Evolutionary conservation across 345 rosid species (phyloP), one percentile per base, ranked within the genome.

Genomic region (Pugionium dolabratum): DNA sequence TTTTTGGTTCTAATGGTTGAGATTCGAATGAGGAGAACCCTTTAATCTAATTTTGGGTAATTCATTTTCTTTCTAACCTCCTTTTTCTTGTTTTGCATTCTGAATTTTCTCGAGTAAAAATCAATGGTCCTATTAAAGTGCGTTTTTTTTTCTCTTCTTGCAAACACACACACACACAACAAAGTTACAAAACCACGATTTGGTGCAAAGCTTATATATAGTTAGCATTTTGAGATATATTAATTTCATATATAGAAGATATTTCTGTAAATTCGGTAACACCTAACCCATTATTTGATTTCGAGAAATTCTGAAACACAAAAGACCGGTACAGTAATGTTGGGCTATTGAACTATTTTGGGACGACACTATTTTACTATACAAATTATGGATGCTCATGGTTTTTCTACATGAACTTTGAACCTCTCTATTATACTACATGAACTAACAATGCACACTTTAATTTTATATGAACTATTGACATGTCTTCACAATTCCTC

Each of bases 1-100:
- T 32, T 41, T 70, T 60, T 40, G 39, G 52, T 18, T 18, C 51
- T 41, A 29, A 47, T 72, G 76, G 76, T 72, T 64, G 61, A 57
- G 76, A 72, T 65, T 72, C 54, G 41, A 72, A 59, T 34, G 60
- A 65, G 76, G 76, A 65, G 76, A 65, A 26, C 54, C 76, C 34
- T 51, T 65, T 63, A 47, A 56, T 64, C 76, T 65, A 72, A 58
- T 72, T 72, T 0, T 34, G 66, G 76, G 2, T 64, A 54, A 5
- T 43, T 60, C 25, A 37, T 42, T 32, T 67, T 67, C 0, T 26
- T 68, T 6, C 30, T 1, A 55, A 64, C 6, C 11, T 1, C 1
- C 11, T 25, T 8, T 35, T 37, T 36, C 18, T 18, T 18, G 18
- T 31, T 31, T 59, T 31, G 64, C 64, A 33, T 47, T 62, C 29